These are phyloP conservation scores for Lactuca sativa DNA, from an alignment of 129 eudicot species.

Conservation along the genomic window DNA sequence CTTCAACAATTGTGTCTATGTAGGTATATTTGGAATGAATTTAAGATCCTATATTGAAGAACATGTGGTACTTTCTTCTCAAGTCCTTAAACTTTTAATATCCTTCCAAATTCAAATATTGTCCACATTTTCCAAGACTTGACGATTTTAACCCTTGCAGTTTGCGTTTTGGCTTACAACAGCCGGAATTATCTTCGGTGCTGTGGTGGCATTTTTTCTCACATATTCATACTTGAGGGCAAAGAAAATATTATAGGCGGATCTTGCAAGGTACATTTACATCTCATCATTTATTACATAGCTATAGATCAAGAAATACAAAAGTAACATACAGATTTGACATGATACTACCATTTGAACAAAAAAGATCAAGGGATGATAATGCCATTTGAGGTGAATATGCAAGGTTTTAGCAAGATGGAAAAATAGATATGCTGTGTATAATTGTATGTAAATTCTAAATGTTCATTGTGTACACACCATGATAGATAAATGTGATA, in stretches of 20 bases:
- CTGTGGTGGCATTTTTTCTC: slow-evolving; percentile 67
- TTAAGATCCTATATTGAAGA: slow-evolving; percentile 93
- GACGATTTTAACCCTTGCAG: slow-evolving; percentile 42
- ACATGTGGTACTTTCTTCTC: slow-evolving; percentile 57
- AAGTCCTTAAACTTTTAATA: slow-evolving; percentile 7
- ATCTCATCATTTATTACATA: slow-evolving; percentile 14
- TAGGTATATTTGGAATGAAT: slow-evolving; percentile 99
- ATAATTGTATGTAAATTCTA: slow-evolving; percentile 6
- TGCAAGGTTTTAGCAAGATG: slow-evolving; percentile 5
- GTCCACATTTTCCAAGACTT: background rate
- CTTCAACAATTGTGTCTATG: background rate
- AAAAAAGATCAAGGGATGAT: slow-evolving; percentile 1
- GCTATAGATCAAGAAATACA: background rate
- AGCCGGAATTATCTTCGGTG: slow-evolving; percentile 78
- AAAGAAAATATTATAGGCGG: slow-evolving; percentile 64
- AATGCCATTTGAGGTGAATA: slow-evolving; percentile 16
- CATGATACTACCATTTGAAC: background rate
- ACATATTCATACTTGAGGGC: slow-evolving; percentile 74
- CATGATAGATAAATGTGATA: slow-evolving; percentile 1
- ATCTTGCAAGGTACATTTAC: slow-evolving; percentile 15
- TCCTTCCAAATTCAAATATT: background rate
- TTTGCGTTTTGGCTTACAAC: slow-evolving; percentile 97
- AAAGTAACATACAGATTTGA: slow-evolving; percentile 17
- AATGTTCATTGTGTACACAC: slow-evolving; percentile 3
- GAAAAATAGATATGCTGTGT: slow-evolving; percentile 7